Conservation (phyloP, 768 basidiomycete species). For the Candolleomyces eurysporus region DNA sequence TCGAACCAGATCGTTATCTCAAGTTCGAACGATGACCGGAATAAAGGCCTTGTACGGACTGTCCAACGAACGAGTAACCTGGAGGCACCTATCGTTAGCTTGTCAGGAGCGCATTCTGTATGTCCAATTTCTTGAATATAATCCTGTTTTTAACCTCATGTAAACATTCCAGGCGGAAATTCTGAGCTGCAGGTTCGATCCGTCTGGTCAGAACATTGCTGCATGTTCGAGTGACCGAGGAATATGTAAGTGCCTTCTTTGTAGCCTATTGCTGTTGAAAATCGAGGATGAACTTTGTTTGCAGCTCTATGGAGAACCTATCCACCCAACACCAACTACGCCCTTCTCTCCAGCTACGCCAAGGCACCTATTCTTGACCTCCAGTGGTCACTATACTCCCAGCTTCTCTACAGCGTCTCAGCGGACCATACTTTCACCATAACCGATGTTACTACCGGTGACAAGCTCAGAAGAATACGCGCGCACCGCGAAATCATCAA, state of each 20-base stretch:
- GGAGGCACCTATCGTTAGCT: slow-evolving; percentile 90
- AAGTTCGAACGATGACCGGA: slow-evolving; percentile 66
- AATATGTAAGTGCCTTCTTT: slow-evolving; percentile 63
- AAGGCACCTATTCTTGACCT: slow-evolving; percentile 93
- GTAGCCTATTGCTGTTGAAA: too few species aligned
- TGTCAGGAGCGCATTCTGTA: slow-evolving; percentile 85
- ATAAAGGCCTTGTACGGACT: slow-evolving; percentile 77
- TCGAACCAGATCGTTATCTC: slow-evolving; percentile 76
- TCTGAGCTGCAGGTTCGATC: slow-evolving; percentile 89
- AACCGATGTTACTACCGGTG: slow-evolving; percentile 81
- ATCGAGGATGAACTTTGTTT: background rate
- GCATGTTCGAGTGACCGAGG: slow-evolving; percentile 88
- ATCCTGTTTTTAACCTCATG: background rate
- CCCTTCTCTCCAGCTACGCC: slow-evolving; percentile 73
- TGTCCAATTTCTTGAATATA: slow-evolving; percentile 20
- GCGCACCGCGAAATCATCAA: slow-evolving; percentile 94
- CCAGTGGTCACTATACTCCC: slow-evolving; percentile 80
- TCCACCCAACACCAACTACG: slow-evolving; percentile 91
- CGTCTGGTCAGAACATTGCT: slow-evolving; percentile 90
- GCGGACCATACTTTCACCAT: slow-evolving; percentile 85
- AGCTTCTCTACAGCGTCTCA: slow-evolving; percentile 76
- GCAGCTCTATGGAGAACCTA: slow-evolving; percentile 90
- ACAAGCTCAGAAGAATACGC: slow-evolving; percentile 75
- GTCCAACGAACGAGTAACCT: slow-evolving; percentile 92
- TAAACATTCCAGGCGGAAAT: slow-evolving; percentile 53